Evolutionary conservation across 2,329 filamentous ascomycete species (phyloP).

Genomic region (Nothomitra cinnamomea): DNA sequence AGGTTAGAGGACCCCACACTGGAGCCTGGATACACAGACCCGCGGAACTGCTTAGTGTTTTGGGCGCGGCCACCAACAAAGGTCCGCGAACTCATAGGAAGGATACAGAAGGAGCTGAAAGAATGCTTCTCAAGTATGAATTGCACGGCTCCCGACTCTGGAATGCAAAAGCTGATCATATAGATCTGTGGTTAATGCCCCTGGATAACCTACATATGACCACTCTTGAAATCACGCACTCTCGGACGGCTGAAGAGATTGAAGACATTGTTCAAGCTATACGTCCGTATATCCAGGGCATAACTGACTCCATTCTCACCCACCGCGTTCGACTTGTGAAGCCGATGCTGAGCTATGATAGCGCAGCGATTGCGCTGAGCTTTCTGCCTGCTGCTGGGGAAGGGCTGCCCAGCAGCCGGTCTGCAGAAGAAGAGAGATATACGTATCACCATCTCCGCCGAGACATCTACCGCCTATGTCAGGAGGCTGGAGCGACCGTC

Average conservation of each 20-base stretch:
- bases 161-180: neutral
- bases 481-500: conserved; percentile 47
- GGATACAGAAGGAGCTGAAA: conserved; percentile 50
- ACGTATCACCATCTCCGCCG: conserved; percentile 83
- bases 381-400: conserved; percentile 68
- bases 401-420: conserved; percentile 11
- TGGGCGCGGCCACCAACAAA: conserved; percentile 71
- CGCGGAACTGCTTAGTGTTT: conserved; percentile 67
- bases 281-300: conserved; percentile 33
- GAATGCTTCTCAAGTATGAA: conserved; percentile 51
- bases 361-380: conserved; percentile 69
- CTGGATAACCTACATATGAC: conserved; percentile 66
- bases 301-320: conserved; percentile 47
- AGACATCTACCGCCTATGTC: conserved; percentile 51
- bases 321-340: conserved; percentile 64
- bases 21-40: conserved; percentile 55
- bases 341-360: conserved; percentile 69
- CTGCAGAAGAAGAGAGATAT: conserved; percentile 41
- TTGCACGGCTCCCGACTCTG: neutral
- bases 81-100: conserved; percentile 47
- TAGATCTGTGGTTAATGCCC: conserved; percentile 80
- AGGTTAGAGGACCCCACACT: conserved; percentile 47
- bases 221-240: conserved; percentile 69
- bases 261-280: conserved; percentile 41
- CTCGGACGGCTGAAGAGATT: conserved; percentile 50